Evolutionary conservation across 352 stramenopile genomes (phyloP).

Genomic region (Globisporangium megalacanthum): DNA sequence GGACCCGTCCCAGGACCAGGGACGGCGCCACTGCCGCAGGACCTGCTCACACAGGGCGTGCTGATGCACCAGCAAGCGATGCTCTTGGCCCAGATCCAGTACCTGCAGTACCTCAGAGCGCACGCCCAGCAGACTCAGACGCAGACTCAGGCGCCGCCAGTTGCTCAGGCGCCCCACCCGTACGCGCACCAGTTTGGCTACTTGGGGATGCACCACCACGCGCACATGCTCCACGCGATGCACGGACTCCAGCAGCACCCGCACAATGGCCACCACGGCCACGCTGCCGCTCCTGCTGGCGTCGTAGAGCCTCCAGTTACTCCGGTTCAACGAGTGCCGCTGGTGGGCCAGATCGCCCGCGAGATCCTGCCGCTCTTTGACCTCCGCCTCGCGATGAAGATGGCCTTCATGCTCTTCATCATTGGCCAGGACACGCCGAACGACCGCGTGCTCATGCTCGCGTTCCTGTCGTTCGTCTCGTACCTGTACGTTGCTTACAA

Average conservation of each 20-base stretch:
- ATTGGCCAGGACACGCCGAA: constrained; percentile 79
- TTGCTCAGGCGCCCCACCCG: constrained; percentile 1
- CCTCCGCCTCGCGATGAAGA: constrained; percentile 75
- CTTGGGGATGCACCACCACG: constrained; percentile 16
- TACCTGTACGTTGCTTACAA: constrained; percentile 36
- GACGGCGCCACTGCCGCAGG: constrained; percentile 3
- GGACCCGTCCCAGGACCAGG: no score
- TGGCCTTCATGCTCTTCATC: constrained; percentile 87
- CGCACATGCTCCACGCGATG: constrained; percentile 9
- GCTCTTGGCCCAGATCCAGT: constrained; percentile 77
- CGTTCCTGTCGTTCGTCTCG: constrained; percentile 62
- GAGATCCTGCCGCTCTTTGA: constrained; percentile 66
- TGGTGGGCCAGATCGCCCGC: constrained; percentile 40
- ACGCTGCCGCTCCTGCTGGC: constrained; percentile 7
- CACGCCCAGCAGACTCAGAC: constrained; percentile 26
- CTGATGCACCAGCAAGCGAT: constrained; percentile 78
- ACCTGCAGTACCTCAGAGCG: constrained; percentile 60
- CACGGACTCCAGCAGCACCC: constrained; percentile 5
- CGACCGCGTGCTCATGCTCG: constrained; percentile 70
- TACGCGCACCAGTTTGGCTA: constrained; percentile 12
- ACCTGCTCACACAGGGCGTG: constrained; percentile 53
- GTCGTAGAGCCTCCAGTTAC: constrained; percentile 8
- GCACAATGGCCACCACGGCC: no score
- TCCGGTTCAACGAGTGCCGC: constrained; percentile 12
- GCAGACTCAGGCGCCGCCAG: not conserved